Evolutionary conservation across 805 yeast species (phyloP).

Genomic region (Saturnispora gosingensis): DNA sequence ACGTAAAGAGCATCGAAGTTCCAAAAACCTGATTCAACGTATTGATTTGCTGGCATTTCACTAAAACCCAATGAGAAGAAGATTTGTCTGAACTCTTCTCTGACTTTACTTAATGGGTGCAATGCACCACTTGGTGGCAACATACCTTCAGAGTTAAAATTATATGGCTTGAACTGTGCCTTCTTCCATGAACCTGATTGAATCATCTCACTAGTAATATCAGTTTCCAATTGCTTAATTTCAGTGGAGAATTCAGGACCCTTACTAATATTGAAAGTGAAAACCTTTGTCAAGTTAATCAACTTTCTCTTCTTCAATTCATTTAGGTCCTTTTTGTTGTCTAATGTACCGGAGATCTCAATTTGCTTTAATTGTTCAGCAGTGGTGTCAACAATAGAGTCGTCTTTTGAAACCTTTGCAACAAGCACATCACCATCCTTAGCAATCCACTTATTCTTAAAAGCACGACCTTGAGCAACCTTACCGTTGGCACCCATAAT

Average conservation of each 20-base stretch:
- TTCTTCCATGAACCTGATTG: conserved; percentile 72
- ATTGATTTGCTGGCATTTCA: conserved; percentile 98
- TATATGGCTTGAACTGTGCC: conserved; percentile 85
- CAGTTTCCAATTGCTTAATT: conserved; percentile 80
- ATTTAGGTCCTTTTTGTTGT: conserved; percentile 51
- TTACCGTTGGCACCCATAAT: conserved; percentile 78
- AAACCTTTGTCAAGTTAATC: conserved; percentile 55
- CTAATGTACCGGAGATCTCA: conserved; percentile 43
- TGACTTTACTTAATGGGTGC: conserved; percentile 92
- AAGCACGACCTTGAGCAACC: conserved; percentile 95
- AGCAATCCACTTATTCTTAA: conserved; percentile 92
- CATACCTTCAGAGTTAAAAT: conserved; percentile 92
- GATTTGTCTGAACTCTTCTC: conserved; percentile 96
- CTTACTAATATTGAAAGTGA: conserved; percentile 68
- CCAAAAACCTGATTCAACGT: conserved; percentile 98
- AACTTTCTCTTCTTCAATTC: conserved; percentile 95
- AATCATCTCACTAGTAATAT: conserved; percentile 89
- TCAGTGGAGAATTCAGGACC: conserved; percentile 79
- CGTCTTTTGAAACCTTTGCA: conserved; percentile 40
- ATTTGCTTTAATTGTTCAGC: conserved; percentile 55
- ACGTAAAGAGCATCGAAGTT: conserved; percentile 93
- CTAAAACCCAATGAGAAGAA: conserved; percentile 97
- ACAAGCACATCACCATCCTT: conserved; percentile 79
- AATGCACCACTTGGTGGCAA: conserved; percentile 82
- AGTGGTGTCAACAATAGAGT: conserved; percentile 56